phyloP scores from a whole-genome alignment of 2,329 filamentous ascomycete genomes.

The Blastomyces percursus region DNA sequence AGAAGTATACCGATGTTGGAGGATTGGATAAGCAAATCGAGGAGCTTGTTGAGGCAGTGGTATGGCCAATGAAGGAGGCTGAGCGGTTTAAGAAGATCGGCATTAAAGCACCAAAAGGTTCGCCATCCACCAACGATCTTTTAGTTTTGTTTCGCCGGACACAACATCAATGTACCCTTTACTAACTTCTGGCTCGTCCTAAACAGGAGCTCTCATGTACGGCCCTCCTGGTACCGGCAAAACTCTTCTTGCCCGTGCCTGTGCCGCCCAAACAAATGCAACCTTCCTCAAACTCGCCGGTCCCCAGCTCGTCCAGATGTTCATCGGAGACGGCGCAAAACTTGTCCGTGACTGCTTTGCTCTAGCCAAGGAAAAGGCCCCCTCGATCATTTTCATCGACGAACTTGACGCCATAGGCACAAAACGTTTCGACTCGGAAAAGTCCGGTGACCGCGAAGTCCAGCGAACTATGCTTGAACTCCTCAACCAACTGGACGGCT shows the following conservation, averaged over 20 bases:
- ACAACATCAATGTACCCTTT: neutral
- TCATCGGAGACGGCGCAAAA: constrained; percentile 97
- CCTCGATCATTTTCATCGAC: constrained; percentile 98
- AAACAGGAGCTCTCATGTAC: constrained; percentile 88
- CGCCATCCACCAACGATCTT: constrained; percentile 14
- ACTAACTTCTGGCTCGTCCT: constrained; percentile 9
- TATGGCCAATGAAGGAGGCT: constrained; percentile 99
- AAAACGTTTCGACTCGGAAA: constrained; percentile 97
- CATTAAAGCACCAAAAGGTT: constrained; percentile 98
- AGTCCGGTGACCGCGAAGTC: constrained; percentile 94
- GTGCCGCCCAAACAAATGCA: constrained; percentile 93
- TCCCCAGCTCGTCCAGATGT: constrained; percentile 98
- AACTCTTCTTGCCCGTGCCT: constrained; percentile 69
- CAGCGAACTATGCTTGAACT: constrained; percentile 98
- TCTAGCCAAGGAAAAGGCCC: constrained; percentile 95
- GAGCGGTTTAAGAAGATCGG: constrained; percentile 99
- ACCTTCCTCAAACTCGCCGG: constrained; percentile 98
- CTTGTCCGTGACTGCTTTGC: constrained; percentile 96
- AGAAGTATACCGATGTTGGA: constrained; percentile 97
- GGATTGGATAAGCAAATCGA: constrained; percentile 98
- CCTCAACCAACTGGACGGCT: constrained; percentile 95
- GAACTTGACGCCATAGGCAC: constrained; percentile 97
- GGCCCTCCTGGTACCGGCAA: constrained; percentile 48
- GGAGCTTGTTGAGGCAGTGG: constrained; percentile 94
- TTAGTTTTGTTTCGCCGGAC: constrained; percentile 6